Base-by-base conservation (phyloP, 2,329 filamentous ascomycete genomes). In the Orbilia ellipsospora region DNA sequence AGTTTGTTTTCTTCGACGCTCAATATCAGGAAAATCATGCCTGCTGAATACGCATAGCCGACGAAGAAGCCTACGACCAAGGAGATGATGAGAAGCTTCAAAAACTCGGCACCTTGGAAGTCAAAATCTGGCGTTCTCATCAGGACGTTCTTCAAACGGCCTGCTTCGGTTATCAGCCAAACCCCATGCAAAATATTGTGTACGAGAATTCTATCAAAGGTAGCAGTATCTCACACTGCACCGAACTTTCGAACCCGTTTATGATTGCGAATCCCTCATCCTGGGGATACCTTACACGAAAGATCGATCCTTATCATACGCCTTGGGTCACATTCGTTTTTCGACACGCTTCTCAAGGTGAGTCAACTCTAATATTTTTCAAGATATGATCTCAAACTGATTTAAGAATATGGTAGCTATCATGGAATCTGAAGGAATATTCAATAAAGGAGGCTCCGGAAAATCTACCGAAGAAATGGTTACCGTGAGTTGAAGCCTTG, bases 301-400 rank as follows among this genome's bases (percentile, higher is more conserved):
- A 70, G 52, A 59, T 70, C 18, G 66, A 70, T 31, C 51, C 66
- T 0, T 70, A 63, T 36, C 26, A 70, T 16, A 59, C 40, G 0
- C 66, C 59, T 28, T 70, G 48, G 40, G 59, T 70, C n/a, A 70
- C 66, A 18, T 70, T 70, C 52, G 7, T 70, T 4, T 70, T 70
- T n/a, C 66, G 66, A 13, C 59, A 70, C 36, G 66, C 57, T 31
- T 70, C 59, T 13, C 56, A 70, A 59, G 52, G 66, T 69, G 42
- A 13, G 57, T 28, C 36, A 18, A 40, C 20, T 42, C 1, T 31
- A 7, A 44, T 44, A 20, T 26, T 15, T 15, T 8, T 44, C 0
- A 20, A 4, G 20, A 62, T 5, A 8, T 40, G 18, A 36, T 7
- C 31, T 10, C 10, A 7, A 7, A 6, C 31, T 36, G 8, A 36